A percentile compares a stretch with the other conserved stretches of the same genome.
phyloP scores from a whole-genome alignment of 495 filamentous ascomycete genomes.

The Neurospora sp. region DNA sequence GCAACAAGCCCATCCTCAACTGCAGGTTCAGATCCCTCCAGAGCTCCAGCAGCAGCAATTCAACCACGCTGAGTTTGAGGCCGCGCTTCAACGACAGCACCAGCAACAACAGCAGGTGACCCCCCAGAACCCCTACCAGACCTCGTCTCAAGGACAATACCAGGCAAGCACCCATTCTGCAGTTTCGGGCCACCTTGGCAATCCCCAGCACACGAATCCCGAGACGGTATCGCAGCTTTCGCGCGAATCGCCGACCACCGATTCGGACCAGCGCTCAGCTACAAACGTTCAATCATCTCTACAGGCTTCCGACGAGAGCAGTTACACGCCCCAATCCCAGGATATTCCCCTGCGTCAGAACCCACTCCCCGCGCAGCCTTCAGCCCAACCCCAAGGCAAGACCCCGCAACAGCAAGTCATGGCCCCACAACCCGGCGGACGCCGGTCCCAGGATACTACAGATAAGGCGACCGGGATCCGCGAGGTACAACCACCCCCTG shows the following conservation, averaged over 20 bases:
- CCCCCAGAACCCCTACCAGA: conserved; percentile 26
- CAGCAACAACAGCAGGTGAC: conserved; percentile 19
- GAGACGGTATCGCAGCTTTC: conserved; percentile 51
- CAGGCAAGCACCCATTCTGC: conserved; percentile 21
- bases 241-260: conserved; percentile 45
- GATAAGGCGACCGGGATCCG: conserved; percentile 23
- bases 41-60: conserved; percentile 17
- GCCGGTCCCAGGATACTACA: conserved; percentile 36
- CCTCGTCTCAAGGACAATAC: conserved; percentile 26
- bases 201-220: conserved; percentile 37
- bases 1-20: conserved; percentile 30
- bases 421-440: conserved; percentile 40
- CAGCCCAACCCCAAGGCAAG: conserved; percentile 17
- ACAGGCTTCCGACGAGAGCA: conserved; percentile 28
- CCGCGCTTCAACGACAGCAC: conserved; percentile 5
- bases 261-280: conserved; percentile 30
- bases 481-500: conserved; percentile 32
- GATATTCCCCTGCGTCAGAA: conserved; percentile 22
- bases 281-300: conserved; percentile 29
- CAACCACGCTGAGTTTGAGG: conserved; percentile 18
- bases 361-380: conserved; percentile 8
- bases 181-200: conserved; percentile 29
- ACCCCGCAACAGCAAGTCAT: conserved; percentile 33
- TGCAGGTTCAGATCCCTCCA: conserved; percentile 15
- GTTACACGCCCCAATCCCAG: conserved; percentile 24